Conservation (phyloP, 345 rosid species). For the Gossypium rotundifolium region DNA sequence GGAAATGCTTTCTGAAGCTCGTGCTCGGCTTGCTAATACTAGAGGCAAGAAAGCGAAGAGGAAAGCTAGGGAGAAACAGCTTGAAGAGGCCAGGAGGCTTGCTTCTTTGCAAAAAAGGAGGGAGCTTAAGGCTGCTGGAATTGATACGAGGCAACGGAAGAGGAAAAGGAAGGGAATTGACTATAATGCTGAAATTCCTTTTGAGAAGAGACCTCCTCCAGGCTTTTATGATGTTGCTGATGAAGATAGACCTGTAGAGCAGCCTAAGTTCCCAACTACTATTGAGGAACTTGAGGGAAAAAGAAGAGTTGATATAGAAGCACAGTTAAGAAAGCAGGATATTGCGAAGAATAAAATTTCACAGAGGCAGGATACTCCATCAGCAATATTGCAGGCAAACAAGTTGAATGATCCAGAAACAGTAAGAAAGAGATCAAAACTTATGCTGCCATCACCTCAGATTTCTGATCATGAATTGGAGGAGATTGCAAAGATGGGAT, state of each 20-base stretch:
- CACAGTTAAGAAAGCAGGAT: conserved; percentile 84
- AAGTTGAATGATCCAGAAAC: conserved; percentile 94
- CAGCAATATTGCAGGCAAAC: conserved; percentile 93
- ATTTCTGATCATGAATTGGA: conserved; percentile 91
- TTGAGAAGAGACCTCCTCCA: conserved; percentile 94
- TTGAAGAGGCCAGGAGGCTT: conserved; percentile 98
- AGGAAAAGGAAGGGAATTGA: conserved; percentile 95
- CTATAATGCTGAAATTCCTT: conserved; percentile 95
- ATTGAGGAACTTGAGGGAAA: conserved; percentile 95
- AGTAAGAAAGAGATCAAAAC: conserved; percentile 89
- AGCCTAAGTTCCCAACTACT: conserved; percentile 76
- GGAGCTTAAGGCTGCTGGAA: conserved; percentile 98
- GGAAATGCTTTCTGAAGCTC: conserved; percentile 99
- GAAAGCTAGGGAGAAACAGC: conserved; percentile 97
- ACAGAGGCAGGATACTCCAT: conserved; percentile 90
- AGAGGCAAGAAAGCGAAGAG: conserved; percentile 97
- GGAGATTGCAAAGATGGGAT: conserved; percentile 98
- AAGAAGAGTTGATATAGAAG: conserved; percentile 82
- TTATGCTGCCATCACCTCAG: conserved; percentile 98
- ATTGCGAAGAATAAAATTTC: conserved; percentile 82
- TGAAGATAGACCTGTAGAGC: conserved; percentile 85
- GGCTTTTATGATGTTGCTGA: conserved; percentile 85
- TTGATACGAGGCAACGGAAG: conserved; percentile 67
- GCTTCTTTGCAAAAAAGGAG: conserved; percentile 97
- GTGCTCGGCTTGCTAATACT: conserved; percentile 93